Conservation (phyloP, 345 rosid genomes). For the Odontarrhena argentea region DNA sequence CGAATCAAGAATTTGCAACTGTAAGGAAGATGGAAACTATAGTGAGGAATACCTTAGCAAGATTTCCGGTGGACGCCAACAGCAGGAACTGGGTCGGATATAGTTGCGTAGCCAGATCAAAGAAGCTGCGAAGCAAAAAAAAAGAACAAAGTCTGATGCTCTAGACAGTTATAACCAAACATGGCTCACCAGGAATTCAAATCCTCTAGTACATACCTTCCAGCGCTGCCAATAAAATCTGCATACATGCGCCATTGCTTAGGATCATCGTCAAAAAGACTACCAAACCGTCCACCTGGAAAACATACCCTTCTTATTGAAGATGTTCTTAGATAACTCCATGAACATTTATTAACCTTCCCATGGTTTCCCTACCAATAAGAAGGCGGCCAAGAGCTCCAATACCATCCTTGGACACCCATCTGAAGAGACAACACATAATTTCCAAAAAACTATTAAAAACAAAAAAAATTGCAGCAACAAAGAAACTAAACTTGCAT, state of each 20-base stretch:
- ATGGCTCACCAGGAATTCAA: slow-evolving; percentile 14
- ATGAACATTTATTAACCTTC: slow-evolving; percentile 20
- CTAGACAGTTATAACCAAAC: slow-evolving; percentile 17
- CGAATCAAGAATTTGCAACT: slow-evolving; percentile 4
- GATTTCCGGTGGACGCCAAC: slow-evolving; percentile 93
- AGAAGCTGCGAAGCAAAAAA: slow-evolving; percentile 64
- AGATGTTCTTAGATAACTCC: slow-evolving; percentile 32
- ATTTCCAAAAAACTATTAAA: background rate
- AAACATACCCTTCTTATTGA: slow-evolving; percentile 30
- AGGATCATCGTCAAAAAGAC: slow-evolving; percentile 94
- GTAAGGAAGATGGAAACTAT: slow-evolving; percentile 3
- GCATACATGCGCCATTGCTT: slow-evolving; percentile 99
- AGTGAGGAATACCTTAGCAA: slow-evolving; percentile 70
- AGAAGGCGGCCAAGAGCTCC: slow-evolving; percentile 94
- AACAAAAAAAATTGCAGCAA: slow-evolving; percentile 1
- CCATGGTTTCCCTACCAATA: slow-evolving; percentile 62
- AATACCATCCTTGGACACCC: slow-evolving; percentile 99
- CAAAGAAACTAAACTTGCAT: slow-evolving; percentile 12
- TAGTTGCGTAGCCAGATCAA: slow-evolving; percentile 82
- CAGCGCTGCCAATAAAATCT: slow-evolving; percentile 96
- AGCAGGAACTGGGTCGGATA: slow-evolving; percentile 91
- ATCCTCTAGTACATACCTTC: slow-evolving; percentile 57
- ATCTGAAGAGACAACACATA: slow-evolving; percentile 54
- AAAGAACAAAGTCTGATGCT: slow-evolving; percentile 1
- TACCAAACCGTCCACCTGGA: slow-evolving; percentile 91